These are phyloP conservation scores for Rhizoctonia solani DNA, from an alignment of 1,284 basidiomycete genomes.

Conservation along the genomic window DNA sequence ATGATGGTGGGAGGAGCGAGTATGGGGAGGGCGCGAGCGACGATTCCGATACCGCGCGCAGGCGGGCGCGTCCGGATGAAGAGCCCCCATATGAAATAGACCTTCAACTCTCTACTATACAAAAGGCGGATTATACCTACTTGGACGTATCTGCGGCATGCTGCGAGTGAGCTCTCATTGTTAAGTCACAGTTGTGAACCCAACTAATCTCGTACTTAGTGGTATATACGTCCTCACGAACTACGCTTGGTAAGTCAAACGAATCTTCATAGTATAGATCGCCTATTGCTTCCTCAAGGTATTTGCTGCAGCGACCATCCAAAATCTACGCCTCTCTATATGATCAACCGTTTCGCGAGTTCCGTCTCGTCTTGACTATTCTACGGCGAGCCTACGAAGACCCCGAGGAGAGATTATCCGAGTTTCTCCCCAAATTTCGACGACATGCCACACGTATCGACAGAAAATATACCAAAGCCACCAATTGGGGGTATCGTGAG, in stretches of 20 bases:
- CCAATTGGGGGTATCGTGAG: conserved; percentile 12
- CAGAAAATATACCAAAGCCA: not conserved
- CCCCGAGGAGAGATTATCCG: conserved; percentile 1
- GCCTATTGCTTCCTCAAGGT: not conserved
- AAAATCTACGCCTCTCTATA: not conserved
- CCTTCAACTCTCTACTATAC: conserved; percentile 6
- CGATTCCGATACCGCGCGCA: too few species aligned
- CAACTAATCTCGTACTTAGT: not conserved
- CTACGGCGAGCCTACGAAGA: conserved; percentile 1
- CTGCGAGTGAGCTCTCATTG: conserved; percentile 2
- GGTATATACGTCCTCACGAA: conserved; percentile 19
- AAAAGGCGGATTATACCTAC: conserved; percentile 10
- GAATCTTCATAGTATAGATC: not conserved
- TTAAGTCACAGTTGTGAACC: not conserved
- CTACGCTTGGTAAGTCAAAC: conserved; percentile 6
- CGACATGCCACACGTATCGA: not conserved
- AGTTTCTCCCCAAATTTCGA: conserved; percentile 11
- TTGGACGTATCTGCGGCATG: conserved; percentile 11
- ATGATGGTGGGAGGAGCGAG: too few species aligned
- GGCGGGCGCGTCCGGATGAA: too few species aligned
- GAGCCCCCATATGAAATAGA: not conserved
- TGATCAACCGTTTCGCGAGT: conserved; percentile 14
- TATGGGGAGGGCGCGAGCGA: too few species aligned
- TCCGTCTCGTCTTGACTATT: conserved; percentile 4
- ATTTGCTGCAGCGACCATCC: conserved; percentile 5